Evolutionary conservation across 768 basidiomycete species (phyloP).

Genomic region (Leccinum barrowsii): DNA sequence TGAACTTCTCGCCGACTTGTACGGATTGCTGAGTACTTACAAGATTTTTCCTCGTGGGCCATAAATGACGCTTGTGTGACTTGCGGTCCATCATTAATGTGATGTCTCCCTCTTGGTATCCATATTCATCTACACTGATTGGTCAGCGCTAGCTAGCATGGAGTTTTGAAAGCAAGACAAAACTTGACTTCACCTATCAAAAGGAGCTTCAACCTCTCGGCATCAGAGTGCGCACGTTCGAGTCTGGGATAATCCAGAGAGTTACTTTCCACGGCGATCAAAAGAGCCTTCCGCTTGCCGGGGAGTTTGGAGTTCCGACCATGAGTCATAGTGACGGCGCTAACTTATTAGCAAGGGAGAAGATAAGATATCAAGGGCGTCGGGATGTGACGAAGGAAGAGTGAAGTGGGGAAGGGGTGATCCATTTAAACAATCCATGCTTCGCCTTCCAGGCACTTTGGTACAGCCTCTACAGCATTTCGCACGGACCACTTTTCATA

Average conservation of each 20-base stretch:
- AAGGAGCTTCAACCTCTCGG: constrained; percentile 10
- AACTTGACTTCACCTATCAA: constrained; percentile 20
- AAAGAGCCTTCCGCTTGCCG: constrained; percentile 17
- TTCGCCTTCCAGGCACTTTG: neutral
- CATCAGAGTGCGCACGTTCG: constrained; percentile 14
- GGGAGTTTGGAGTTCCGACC: neutral
- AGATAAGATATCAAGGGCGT: constrained; percentile 14
- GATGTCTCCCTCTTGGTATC: constrained; percentile 39
- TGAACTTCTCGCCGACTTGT: neutral
- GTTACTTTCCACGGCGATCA: constrained; percentile 21
- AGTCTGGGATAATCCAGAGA: neutral
- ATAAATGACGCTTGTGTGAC: constrained; percentile 16
- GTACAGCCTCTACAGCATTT: constrained; percentile 14
- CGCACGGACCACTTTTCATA: neutral
- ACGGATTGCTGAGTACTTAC: constrained; percentile 27
- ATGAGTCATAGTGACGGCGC: constrained; percentile 6
- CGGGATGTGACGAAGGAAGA: neutral
- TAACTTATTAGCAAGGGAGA: too few relatives aligned
- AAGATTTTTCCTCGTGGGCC: constrained; percentile 45
- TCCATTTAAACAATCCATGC: constrained; percentile 1
- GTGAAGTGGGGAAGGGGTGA: neutral
- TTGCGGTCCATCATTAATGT: constrained; percentile 40
- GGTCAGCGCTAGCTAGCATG: too few relatives aligned
- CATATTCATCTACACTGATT: constrained; percentile 27
- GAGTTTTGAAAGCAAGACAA: neutral